Percentiles rank a stretch among this genome's conserved stretches.
These are phyloP conservation scores for Persicaria tinctoria DNA, from an alignment of 148 eudicot species.

Conservation along the genomic window DNA sequence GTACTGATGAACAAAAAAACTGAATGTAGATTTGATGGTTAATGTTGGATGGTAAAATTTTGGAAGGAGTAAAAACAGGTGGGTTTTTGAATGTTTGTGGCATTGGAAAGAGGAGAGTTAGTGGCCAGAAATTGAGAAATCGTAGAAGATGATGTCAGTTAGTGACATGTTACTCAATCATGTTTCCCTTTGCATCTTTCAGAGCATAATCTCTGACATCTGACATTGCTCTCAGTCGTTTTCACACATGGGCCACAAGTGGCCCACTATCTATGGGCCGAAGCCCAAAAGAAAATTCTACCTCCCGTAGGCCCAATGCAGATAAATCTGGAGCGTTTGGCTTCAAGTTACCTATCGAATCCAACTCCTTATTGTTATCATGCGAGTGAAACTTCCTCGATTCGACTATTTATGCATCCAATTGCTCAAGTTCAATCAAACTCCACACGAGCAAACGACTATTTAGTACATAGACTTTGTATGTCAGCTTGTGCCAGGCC, in stretches of 20 bases:
- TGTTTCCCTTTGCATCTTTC: constrained; percentile 4
- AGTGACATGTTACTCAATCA: constrained; percentile 53
- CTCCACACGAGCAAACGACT: neutral
- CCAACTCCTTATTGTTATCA: no score
- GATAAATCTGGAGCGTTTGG: no score
- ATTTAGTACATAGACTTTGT: neutral
- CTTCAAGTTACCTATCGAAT: no score
- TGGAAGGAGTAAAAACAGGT: constrained; percentile 26
- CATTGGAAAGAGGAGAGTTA: constrained; percentile 41
- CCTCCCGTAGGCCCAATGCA: no score
- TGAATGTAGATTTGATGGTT: neutral
- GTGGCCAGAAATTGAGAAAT: constrained; percentile 33
- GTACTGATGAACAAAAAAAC: no score
- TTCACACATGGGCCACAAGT: neutral
- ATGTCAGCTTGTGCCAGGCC: neutral
- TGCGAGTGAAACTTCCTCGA: neutral
- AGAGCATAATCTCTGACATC: neutral
- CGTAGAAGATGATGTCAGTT: constrained; percentile 58
- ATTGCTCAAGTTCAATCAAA: neutral
- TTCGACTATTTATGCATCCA: neutral
- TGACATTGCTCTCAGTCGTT: neutral
- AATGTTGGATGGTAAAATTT: neutral
- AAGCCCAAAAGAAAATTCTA: no score
- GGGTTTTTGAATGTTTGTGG: constrained; percentile 61
- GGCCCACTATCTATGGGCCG: neutral